Evolutionary conservation across 1,284 basidiomycete species (phyloP), one percentile per base, ranked within the genome.

Genomic region (Trametes sp.): DNA sequence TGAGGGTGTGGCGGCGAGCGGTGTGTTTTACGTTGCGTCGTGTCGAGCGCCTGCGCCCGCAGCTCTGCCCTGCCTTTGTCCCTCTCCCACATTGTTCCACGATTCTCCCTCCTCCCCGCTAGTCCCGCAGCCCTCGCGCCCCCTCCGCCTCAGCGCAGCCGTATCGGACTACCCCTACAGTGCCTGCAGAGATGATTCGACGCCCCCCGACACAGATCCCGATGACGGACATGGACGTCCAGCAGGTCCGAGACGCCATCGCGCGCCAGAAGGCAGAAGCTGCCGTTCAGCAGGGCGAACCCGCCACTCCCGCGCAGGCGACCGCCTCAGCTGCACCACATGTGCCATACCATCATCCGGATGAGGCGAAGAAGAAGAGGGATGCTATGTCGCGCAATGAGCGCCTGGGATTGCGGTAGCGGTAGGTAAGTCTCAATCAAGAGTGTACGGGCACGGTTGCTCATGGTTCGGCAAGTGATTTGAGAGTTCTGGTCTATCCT

Each of bases 161-260:
- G n/a, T n/a, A n/a, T n/a, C n/a, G n/a, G n/a, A n/a, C n/a, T n/a
- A 35, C 54, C 21, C 31, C 35, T 24, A 10, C 44, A 54, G 46
- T 24, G n/a, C 44, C 14, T 11, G 54, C 42, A 49, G 50, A 24
- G 31, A 93, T 93, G 91, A 90, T 93, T 72, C 86, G 92, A 57
- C 81, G 90, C 57, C 80, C 83, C 28, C 91, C 91, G 7, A 92
- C 92, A 1, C 81, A 89, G 63, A 89, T 93, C 66, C 81, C 83
- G 26, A 87, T 93, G 84, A 85, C 79, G 67, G 90, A 92, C 70
- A 75, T 80, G 29, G 91, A 93, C 73, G 87, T 93, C 33, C 87
- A 92, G 76, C 89, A 92, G 65, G 79, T 92, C 46, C 84, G 89
- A 41, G 84, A 87, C 50, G 75, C 87, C 64, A 77, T 91, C 28